Evolutionary conservation across 495 filamentous ascomycete species (phyloP), one percentile per base, ranked within the genome.

Genomic region (Tuber brumale): DNA sequence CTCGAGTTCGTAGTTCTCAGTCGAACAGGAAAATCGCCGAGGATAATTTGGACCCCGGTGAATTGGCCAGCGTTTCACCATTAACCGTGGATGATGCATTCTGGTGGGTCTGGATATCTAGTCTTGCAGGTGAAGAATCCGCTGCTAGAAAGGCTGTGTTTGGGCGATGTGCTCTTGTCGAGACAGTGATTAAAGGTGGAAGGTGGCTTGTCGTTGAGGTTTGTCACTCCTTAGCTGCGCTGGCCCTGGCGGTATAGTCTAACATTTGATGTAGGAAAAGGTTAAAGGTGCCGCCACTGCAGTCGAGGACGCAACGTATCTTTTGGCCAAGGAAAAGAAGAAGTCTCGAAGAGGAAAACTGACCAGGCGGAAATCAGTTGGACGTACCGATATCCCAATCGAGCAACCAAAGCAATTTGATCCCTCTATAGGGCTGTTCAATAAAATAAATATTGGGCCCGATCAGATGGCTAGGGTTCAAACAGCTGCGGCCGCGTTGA

Each of bases 101-200:
- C 84, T 99, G 96, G 96, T 99, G 95, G 95, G 95, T 98, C 39
- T 99, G 95, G 95, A 97, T 98, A 87, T 95, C 89, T 80, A 98
- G 95, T 86, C 85, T 99, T 83, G 95, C 94, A 3, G 91, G 89
- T 10, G 95, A 99, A 80, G 95, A 99, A 84, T 90, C 94, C 2
- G 84, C 89, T 0, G 86, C 90, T 44, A 89, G 95, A 74, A 99
- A 99, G 84, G 91, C 94, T 6, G 93, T 93, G 27, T 99, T 99
- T 84, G 96, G 95, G 21, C 88, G 96, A 77, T 98, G 96, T 82
- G 93, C 95, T 31, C 87, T 99, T 23, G 86, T 98, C 27, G 95
- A 99, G 83, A 99, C 95, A 0, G 84, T 89, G 12, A 95, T 98
- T 75, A 87, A 87, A 42, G 89, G 91, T 69, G 91, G 93, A 61